Percentiles rank a stretch among this genome's conserved stretches.
Evolutionary conservation across 2,329 filamentous ascomycete species (phyloP).

Genomic region (Cladosporium cucumerinum): DNA sequence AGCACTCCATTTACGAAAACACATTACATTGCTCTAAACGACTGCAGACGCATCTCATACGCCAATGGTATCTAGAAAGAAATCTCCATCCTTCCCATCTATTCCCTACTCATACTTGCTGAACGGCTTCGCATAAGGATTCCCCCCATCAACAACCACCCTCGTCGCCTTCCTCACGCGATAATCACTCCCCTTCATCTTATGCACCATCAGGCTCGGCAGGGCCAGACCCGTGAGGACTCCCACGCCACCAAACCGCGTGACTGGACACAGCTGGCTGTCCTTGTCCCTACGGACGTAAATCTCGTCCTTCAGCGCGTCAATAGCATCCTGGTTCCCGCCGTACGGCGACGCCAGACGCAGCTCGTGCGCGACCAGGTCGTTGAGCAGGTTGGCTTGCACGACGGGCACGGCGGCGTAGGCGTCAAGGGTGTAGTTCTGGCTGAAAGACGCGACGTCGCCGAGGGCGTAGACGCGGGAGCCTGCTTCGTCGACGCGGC

Average conservation of each 20-base stretch:
- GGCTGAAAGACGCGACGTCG: slow-evolving; percentile 34
- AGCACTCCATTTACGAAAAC: background rate
- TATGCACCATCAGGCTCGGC: slow-evolving; percentile 29
- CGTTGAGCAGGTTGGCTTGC: slow-evolving; percentile 34
- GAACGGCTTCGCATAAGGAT: slow-evolving; percentile 23
- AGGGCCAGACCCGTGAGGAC: slow-evolving; percentile 26
- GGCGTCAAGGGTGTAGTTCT: slow-evolving; percentile 35
- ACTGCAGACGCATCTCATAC: background rate
- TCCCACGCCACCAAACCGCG: slow-evolving; percentile 33
- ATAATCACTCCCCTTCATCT: slow-evolving; percentile 34
- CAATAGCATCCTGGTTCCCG: slow-evolving; percentile 27
- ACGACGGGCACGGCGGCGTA: slow-evolving; percentile 37
- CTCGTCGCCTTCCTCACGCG: slow-evolving; percentile 24
- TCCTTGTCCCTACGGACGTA: slow-evolving; percentile 20
- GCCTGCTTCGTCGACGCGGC: slow-evolving; percentile 30
- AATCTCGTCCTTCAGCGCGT: slow-evolving; percentile 24
- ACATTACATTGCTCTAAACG: background rate
- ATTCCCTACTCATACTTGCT: slow-evolving; percentile 11
- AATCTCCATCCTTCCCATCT: background rate
- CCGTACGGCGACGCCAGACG: slow-evolving; percentile 27
- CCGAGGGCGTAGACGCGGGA: slow-evolving; percentile 37
- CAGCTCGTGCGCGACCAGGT: slow-evolving; percentile 32
- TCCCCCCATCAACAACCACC: slow-evolving; percentile 25
- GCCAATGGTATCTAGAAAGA: background rate
- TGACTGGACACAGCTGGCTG: slow-evolving; percentile 31